Evolutionary conservation across 2,329 filamentous ascomycete genomes (phyloP), one percentile per base, ranked within the genome.

Genomic region (Boeremia exigua): DNA sequence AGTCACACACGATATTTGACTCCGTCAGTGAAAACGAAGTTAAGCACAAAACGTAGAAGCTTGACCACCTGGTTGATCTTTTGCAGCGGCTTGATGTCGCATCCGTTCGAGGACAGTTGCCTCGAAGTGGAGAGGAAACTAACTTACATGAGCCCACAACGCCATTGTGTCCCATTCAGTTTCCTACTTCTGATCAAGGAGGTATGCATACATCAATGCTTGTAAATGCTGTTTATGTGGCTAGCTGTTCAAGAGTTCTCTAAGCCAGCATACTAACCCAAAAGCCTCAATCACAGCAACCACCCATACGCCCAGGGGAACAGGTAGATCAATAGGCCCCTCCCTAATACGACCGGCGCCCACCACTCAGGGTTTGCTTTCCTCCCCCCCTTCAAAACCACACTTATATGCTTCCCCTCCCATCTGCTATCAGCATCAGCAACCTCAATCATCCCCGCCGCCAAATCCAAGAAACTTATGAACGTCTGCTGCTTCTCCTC

Each of bases 381-480:
- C 37, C 47, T 33, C 25, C 53, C 57, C 7, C 11, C 49, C 30
- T 39, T 52, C 33, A 57, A 43, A 14, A 57, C 43, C n/a, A 60
- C 42, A 46, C 58, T 57, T 15, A 60, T 50, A 48, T 60, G 54
- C 14, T 32, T 44, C 1, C 49, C 47, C 5, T 52, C 46, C 50
- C 58, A 57, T 30, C 29, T 46, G 1, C n/a, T 29, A 12, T 49
- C 58, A 10, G 23, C 61, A 30, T 79, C 71, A 0, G 75, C 79
- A 5, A 75, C 76, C 63, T 83, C 80, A 15, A 82, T 70, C 81
- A 83, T 83, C 1, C 63, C 80, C 1, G 77, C 80, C 1, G 79
- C 73, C n/a, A 83, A 60, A 59, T 82, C 81, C 4, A 78, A 34
- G 43, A 79, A 83, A 1, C 67, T 73, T 2, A 83, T 28, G 27